A percentile compares a stretch with the other conserved stretches of the same genome.
Conservation (phyloP, 768 basidiomycete genomes). For the Collybia sordida region DNA sequence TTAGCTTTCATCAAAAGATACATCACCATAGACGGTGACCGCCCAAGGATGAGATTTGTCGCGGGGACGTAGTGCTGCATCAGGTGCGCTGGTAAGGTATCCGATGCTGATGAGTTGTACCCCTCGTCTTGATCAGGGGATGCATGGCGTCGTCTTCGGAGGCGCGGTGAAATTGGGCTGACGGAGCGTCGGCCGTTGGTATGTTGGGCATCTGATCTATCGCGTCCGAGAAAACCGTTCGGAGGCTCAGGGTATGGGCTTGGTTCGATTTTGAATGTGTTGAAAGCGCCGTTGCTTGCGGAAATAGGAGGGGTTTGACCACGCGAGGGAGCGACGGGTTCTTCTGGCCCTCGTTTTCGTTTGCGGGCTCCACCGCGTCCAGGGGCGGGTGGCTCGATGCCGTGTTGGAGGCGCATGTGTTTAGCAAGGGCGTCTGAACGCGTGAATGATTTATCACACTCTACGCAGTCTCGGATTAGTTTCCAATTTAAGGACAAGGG, state of each 20-base stretch:
- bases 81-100: constrained; percentile 57
- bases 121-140: constrained; percentile 35
- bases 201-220: constrained; percentile 11
- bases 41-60: constrained; percentile 66
- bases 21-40: constrained; percentile 68
- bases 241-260: constrained; percentile 38
- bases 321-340: constrained; percentile 24
- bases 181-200: constrained; percentile 19
- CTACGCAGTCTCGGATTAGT: constrained; percentile 34
- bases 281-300: constrained; percentile 37
- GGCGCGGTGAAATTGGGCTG: constrained; percentile 12
- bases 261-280: constrained; percentile 66
- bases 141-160: constrained; percentile 4
- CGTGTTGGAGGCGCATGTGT: constrained; percentile 89
- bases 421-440: constrained; percentile 93
- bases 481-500: not conserved
- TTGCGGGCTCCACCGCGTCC: constrained; percentile 70
- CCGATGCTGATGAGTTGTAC: constrained; percentile 33
- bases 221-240: constrained; percentile 24
- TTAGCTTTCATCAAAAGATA: constrained; percentile 81
- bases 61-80: constrained; percentile 47
- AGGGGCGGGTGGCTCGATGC: constrained; percentile 71
- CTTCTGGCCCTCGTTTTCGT: constrained; percentile 60
- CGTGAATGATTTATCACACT: constrained; percentile 94
- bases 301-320: constrained; percentile 19